Evolutionary conservation across 2,329 filamentous ascomycete species (phyloP).

Genomic region (Calonectria hongkongensis): DNA sequence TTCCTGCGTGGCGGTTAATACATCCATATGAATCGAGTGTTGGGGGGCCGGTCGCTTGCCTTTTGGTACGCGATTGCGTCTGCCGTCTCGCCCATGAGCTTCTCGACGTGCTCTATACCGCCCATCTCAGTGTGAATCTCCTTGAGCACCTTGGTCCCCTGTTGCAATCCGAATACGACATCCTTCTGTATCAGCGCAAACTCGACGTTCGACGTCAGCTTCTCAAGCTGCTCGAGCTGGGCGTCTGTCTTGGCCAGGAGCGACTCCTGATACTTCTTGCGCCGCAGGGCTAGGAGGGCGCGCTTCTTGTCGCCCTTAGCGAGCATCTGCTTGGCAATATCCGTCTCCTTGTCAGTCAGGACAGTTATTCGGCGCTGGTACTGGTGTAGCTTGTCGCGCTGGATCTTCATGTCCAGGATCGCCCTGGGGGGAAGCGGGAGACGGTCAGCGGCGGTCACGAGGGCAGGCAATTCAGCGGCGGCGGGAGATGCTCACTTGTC

Average conservation of each 20-base stretch:
- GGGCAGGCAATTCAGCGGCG: constrained; percentile 37
- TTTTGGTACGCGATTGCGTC: constrained; percentile 94
- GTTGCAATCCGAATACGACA: constrained; percentile 92
- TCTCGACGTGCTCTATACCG: constrained; percentile 93
- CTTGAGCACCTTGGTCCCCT: constrained; percentile 91
- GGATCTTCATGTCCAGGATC: constrained; percentile 97
- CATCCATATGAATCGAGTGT: background rate
- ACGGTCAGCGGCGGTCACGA: constrained; percentile 38
- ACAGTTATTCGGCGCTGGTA: constrained; percentile 94
- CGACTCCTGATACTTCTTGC: constrained; percentile 98
- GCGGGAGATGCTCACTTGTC: constrained; percentile 80
- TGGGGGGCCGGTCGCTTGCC: constrained; percentile 67
- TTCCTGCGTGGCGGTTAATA: constrained; percentile 75
- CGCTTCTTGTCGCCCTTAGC: constrained; percentile 85
- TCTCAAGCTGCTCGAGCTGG: constrained; percentile 95
- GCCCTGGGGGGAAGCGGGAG: constrained; percentile 75
- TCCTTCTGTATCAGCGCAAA: constrained; percentile 98
- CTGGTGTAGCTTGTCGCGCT: constrained; percentile 97
- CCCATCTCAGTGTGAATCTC: constrained; percentile 98
- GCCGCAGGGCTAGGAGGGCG: constrained; percentile 90
- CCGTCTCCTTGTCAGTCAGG: constrained; percentile 90
- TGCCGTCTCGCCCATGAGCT: constrained; percentile 93
- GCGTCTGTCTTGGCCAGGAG: constrained; percentile 91
- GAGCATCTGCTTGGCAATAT: constrained; percentile 89
- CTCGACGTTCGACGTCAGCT: constrained; percentile 91